Evolutionary conservation across 179 eudicot species (phyloP), one percentile per base, ranked within the genome.

Genomic region (Beta corolliflora): DNA sequence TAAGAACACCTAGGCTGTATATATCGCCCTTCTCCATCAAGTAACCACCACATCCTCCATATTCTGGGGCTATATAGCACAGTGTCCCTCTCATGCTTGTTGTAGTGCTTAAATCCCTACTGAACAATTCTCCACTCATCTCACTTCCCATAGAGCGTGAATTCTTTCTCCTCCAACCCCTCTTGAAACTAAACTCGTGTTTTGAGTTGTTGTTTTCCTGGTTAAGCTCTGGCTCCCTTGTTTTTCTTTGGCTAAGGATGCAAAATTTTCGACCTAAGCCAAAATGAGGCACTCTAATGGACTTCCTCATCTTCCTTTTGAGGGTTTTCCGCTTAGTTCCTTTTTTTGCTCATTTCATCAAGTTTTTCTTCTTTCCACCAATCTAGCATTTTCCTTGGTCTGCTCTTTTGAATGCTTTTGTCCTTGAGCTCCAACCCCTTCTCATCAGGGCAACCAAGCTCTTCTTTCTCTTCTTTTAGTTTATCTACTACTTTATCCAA

Each of bases 81-180:
- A 95, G 81, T 2, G 99, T 95, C 44, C 99, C 99, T 80, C 98
- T 91, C 99, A 95, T 92, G 81, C 98, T 95, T 31, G 99, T 95
- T 15, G 98, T 95, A 90, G 97, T 95, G 77, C 99, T 95, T 50
- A 95, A 73, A 80, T 95, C 99, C 29, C 99, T 85, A 71, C 99
- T 95, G 68, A 94, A 91, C 18, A 96, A 83, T 84, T 96, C 99
- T 46, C 99, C 98, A 45, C 98, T 95, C 92, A 92, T 85, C 50
- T 94, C 99, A 81, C 97, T 94, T 60, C 90, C 90, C 64, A 88
- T 82, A 6, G 97, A 94, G 29, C 45, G 90, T 1, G 84, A 76
- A 21, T 86, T 87, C 73, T 91, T 92, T 76, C 83, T 90, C 83
- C 84, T 90, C 85, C 89, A 82, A 56, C 87, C 91, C 84, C 82